Conservation (phyloP, 1,284 basidiomycete genomes). For the Cryptococcus sp. region DNA sequence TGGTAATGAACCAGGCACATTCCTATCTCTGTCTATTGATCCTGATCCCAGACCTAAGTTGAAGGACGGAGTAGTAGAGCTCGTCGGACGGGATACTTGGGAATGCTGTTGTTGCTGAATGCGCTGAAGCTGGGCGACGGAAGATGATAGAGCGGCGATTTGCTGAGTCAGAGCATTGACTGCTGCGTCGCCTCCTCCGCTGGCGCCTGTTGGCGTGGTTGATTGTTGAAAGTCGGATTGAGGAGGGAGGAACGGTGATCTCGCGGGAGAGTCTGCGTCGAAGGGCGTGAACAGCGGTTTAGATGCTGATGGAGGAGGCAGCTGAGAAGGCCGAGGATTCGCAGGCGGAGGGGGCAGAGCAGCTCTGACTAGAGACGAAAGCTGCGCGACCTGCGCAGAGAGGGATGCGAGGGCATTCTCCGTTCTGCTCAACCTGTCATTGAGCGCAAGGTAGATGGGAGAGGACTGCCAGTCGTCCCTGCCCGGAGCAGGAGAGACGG, state of each 20-base stretch:
- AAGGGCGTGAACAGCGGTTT: constrained; percentile 16
- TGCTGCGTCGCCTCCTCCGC: constrained; percentile 1
- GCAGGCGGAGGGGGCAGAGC: constrained; percentile 4
- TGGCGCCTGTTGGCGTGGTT: not conserved
- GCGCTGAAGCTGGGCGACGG: constrained; percentile 70
- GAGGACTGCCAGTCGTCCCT: constrained; percentile 23
- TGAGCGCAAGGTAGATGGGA: constrained; percentile 39
- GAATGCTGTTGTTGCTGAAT: constrained; percentile 19
- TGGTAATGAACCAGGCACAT: constrained; percentile 9
- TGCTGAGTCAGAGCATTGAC: constrained; percentile 74
- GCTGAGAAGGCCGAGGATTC: constrained; percentile 1
- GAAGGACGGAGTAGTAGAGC: not conserved
- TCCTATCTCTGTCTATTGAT: not conserved
- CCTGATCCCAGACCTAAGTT: not conserved
- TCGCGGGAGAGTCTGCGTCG: constrained; percentile 9
- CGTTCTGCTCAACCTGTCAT: constrained; percentile 35
- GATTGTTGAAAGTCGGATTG: not conserved
- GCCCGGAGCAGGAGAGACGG: too few relatives aligned
- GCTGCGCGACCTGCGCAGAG: constrained; percentile 40
- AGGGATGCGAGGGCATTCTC: constrained; percentile 38
- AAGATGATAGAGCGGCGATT: constrained; percentile 75
- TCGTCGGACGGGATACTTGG: constrained; percentile 7
- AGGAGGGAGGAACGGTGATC: constrained; percentile 10
- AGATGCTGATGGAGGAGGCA: not conserved
- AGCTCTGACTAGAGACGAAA: constrained; percentile 30